These are phyloP conservation scores for Apiospora aurea DNA, from an alignment of 2,329 filamentous ascomycete genomes.

Conservation along the genomic window DNA sequence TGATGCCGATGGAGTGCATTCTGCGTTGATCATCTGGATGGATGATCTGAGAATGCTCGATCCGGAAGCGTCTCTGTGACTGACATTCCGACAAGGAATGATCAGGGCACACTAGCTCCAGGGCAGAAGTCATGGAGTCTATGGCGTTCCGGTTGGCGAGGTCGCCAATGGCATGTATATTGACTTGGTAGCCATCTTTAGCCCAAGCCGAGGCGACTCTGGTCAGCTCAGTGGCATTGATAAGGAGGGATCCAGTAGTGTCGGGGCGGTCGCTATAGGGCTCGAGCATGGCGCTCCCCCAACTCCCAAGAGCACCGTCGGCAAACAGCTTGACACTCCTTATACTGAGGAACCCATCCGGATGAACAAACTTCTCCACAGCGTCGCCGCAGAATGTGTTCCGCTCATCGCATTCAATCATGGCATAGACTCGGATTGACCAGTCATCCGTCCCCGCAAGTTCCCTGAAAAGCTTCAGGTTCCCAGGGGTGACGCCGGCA, in stretches of 20 bases:
- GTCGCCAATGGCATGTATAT: constrained; percentile 77
- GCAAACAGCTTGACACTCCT: constrained; percentile 74
- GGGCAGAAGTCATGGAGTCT: constrained; percentile 65
- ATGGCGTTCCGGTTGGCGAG: constrained; percentile 70
- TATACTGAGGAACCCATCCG: constrained; percentile 61
- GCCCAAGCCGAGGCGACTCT: constrained; percentile 65
- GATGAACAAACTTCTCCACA: constrained; percentile 51
- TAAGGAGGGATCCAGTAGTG: constrained; percentile 69
- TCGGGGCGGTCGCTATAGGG: constrained; percentile 70
- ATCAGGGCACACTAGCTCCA: constrained; percentile 59
- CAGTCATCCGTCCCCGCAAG: constrained; percentile 60
- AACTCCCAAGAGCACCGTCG: constrained; percentile 73
- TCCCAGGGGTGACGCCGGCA: constrained; percentile 65
- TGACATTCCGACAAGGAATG: constrained; percentile 57
- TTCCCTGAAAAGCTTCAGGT: constrained; percentile 61
- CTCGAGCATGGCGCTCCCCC: constrained; percentile 75
- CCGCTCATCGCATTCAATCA: constrained; percentile 70
- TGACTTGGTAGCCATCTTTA: constrained; percentile 68
- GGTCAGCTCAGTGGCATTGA: constrained; percentile 67
- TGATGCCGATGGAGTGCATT: constrained; percentile 64
- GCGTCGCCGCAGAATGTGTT: constrained; percentile 69
- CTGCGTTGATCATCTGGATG: constrained; percentile 69
- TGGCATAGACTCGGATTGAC: constrained; percentile 70
- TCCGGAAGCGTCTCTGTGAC: constrained; percentile 64
- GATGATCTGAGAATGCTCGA: constrained; percentile 76